These are phyloP conservation scores for Xylaria sp. DNA, from an alignment of 2,329 filamentous ascomycete genomes.

Conservation along the genomic window DNA sequence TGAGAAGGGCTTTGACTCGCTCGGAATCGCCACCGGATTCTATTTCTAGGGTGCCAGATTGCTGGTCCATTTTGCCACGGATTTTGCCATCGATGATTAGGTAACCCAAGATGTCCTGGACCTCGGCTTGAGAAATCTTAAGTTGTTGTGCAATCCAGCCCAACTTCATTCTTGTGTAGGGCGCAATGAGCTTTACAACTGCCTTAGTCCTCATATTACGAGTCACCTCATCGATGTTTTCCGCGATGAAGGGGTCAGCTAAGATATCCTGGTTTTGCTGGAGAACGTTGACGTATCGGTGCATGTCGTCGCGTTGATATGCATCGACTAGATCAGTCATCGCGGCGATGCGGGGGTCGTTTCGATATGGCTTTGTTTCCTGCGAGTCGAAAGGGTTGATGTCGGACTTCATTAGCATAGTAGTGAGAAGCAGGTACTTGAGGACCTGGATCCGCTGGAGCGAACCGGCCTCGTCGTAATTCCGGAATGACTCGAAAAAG, in stretches of 20 bases:
- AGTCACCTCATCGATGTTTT: slow-evolving; percentile 98
- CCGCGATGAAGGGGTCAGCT: slow-evolving; percentile 92
- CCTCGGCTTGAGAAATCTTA: slow-evolving; percentile 86
- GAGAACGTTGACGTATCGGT: slow-evolving; percentile 86
- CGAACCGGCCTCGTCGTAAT: slow-evolving; percentile 97
- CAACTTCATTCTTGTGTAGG: slow-evolving; percentile 91
- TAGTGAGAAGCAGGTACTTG: slow-evolving; percentile 94
- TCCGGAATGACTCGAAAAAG: slow-evolving; percentile 98
- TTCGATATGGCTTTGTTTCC: slow-evolving; percentile 98
- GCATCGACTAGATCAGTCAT: slow-evolving; percentile 98
- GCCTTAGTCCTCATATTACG: slow-evolving; percentile 98
- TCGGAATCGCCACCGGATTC: slow-evolving; percentile 74
- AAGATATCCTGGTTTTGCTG: slow-evolving; percentile 88
- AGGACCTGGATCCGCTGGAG: slow-evolving; percentile 95
- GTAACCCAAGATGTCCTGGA: slow-evolving; percentile 94
- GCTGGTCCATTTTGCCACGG: slow-evolving; percentile 86
- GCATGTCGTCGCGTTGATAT: slow-evolving; percentile 94
- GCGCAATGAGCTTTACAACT: slow-evolving; percentile 88
- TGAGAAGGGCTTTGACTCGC: slow-evolving; percentile 73
- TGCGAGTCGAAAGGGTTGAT: slow-evolving; percentile 99
- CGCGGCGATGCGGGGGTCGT: slow-evolving; percentile 89
- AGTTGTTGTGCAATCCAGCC: slow-evolving; percentile 87
- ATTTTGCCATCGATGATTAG: slow-evolving; percentile 91
- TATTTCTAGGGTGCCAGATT: slow-evolving; percentile 82
- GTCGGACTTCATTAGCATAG: slow-evolving; percentile 97